A percentile compares a stretch with the other conserved stretches of the same genome.
Conservation (phyloP, 495 filamentous ascomycete genomes). For the Rhypophila decipiens region DNA sequence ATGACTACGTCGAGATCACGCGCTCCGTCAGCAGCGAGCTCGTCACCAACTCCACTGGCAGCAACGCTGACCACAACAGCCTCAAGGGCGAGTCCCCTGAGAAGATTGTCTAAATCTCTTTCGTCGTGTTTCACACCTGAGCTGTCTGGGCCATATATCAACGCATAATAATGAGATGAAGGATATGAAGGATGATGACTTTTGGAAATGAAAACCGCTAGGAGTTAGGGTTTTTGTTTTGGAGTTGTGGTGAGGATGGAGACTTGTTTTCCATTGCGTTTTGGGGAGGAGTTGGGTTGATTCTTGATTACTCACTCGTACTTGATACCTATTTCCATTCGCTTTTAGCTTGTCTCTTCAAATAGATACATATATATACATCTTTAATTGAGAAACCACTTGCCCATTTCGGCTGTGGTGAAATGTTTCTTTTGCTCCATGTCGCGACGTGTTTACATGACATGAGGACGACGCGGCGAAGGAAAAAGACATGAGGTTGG, state of each 20-base stretch:
- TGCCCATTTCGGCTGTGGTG: too few relatives aligned
- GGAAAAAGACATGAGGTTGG: too few relatives aligned
- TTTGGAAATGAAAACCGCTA: too few relatives aligned
- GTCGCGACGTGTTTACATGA: too few relatives aligned
- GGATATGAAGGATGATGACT: too few relatives aligned
- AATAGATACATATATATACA: neutral
- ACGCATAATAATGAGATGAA: too few relatives aligned
- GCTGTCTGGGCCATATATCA: too few relatives aligned
- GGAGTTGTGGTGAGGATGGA: neutral
- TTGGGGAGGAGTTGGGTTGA: neutral
- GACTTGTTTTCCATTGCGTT: neutral
- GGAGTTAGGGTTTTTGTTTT: neutral
- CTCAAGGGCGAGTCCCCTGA: constrained; percentile 17
- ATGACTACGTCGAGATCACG: constrained; percentile 93
- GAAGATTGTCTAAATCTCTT: constrained; percentile 14
- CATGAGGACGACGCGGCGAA: too few relatives aligned
- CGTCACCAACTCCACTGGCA: constrained; percentile 10
- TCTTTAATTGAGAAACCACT: neutral
- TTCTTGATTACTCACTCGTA: neutral
- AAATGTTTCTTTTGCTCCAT: too few relatives aligned
- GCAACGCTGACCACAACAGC: constrained; percentile 11
- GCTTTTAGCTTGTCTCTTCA: neutral
- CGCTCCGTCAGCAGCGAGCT: constrained; percentile 55
- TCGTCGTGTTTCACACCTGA: too few relatives aligned
- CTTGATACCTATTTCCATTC: constrained; percentile 5